phyloP scores from a whole-genome alignment of 805 yeast genomes.

The Kodamaea laetipori region DNA sequence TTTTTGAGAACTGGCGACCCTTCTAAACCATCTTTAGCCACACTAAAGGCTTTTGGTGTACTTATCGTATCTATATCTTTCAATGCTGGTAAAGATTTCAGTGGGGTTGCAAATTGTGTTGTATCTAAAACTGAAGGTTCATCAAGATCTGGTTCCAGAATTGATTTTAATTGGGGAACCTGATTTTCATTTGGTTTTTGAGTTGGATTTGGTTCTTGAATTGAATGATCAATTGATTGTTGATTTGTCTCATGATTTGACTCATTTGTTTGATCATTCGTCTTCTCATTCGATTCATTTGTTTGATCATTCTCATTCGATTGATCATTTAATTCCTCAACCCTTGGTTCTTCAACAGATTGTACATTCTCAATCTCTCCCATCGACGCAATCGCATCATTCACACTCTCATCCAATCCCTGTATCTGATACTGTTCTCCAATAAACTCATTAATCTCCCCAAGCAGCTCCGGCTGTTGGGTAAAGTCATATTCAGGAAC shows the following conservation, averaged over 20 bases:
- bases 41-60: constrained; percentile 44
- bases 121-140: not conserved
- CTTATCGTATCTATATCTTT: constrained; percentile 44
- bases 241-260: not conserved
- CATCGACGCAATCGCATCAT: constrained; percentile 3
- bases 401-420: constrained; percentile 1
- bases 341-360: not conserved
- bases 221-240: not conserved
- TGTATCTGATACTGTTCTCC: not conserved
- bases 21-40: constrained; percentile 36
- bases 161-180: too few species aligned
- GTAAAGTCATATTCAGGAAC: too few species aligned
- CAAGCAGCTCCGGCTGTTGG: too few species aligned
- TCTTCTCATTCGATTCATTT: not conserved
- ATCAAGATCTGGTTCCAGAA: not conserved
- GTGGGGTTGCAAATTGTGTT: constrained; percentile 36
- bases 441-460: constrained; percentile 1
- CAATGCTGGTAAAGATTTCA: constrained; percentile 43
- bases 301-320: not conserved
- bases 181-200: not conserved
- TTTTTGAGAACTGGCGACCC: constrained; percentile 21
- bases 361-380: not conserved
- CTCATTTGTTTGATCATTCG: not conserved
- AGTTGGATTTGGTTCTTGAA: not conserved
- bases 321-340: too few species aligned